Evolutionary conservation across 176 grass and related monocot species (phyloP).

Genomic region (Bonia amplexicaulis): DNA sequence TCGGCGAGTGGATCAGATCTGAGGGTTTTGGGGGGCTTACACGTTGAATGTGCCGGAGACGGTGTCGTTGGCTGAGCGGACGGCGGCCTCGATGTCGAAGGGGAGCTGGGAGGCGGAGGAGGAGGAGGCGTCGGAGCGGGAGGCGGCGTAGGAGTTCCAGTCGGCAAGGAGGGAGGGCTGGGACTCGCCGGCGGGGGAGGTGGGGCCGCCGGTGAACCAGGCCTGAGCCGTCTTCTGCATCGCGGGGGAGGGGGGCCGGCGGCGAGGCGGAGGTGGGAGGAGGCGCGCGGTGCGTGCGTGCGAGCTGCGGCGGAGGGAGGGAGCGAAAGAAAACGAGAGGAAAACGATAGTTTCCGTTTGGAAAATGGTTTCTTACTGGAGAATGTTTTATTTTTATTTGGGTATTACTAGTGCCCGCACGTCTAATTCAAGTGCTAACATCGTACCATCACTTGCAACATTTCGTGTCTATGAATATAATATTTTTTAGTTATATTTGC

Average conservation of each 20-base stretch:
- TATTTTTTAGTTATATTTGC: too few species aligned
- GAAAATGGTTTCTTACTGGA: too few species aligned
- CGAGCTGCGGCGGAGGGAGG: background rate
- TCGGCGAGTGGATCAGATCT: background rate
- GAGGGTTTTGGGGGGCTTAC: slow-evolving; percentile 21
- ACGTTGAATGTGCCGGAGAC: slow-evolving; percentile 86
- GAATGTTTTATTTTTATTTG: background rate
- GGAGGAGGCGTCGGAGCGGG: slow-evolving; percentile 43
- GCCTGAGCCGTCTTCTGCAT: slow-evolving; percentile 91
- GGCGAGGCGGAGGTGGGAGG: background rate
- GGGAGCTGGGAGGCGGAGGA: slow-evolving; percentile 50
- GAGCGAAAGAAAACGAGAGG: background rate
- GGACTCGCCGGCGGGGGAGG: slow-evolving; percentile 18
- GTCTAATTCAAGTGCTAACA: too few species aligned
- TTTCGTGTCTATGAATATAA: too few species aligned
- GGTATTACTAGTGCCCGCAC: too few species aligned
- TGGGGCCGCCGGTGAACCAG: slow-evolving; percentile 66
- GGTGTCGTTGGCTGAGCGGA: slow-evolving; percentile 86
- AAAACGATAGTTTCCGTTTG: background rate
- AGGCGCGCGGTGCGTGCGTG: background rate
- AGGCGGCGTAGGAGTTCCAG: slow-evolving; percentile 89
- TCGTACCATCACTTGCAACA: too few species aligned
- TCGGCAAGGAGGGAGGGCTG: slow-evolving; percentile 80
- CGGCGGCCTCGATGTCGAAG: slow-evolving; percentile 91
- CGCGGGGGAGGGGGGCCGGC: background rate